These are phyloP conservation scores for Oenanthe javanica DNA, from an alignment of 140 eudicot genomes.

Conservation along the genomic window DNA sequence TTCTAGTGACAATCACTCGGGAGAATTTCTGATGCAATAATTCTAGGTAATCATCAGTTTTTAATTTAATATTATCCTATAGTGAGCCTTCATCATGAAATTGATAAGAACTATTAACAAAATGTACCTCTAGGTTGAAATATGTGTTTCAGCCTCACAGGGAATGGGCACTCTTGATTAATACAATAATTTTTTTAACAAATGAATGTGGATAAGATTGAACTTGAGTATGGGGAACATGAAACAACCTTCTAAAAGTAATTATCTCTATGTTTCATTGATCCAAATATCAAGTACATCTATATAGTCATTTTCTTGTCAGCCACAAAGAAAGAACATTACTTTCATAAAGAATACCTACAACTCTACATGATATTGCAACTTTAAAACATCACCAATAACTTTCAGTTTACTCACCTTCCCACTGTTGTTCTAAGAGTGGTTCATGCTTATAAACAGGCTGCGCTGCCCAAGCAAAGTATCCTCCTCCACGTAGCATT, in stretches of 20 bases:
- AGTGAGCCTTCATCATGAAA: background rate
- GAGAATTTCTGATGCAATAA: background rate
- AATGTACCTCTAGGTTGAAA: background rate
- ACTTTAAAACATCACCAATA: background rate
- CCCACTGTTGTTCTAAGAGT: constrained; percentile 93
- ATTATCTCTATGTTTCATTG: background rate
- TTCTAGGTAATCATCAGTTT: background rate
- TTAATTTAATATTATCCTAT: background rate
- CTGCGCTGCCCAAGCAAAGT: constrained; percentile 98
- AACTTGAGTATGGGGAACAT: background rate
- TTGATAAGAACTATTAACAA: background rate
- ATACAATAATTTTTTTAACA: no score
- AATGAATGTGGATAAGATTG: background rate
- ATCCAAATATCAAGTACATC: background rate
- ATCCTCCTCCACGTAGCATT: constrained; percentile 87
- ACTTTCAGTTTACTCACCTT: constrained; percentile 37
- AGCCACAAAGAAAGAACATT: background rate
- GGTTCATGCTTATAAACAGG: constrained; percentile 97
- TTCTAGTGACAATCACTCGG: background rate
- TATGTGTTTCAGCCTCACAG: background rate
- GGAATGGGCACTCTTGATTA: background rate
- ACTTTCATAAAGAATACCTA: background rate
- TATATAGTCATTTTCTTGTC: background rate
- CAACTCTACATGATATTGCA: background rate
- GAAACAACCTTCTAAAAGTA: background rate